Evolutionary conservation across 2,329 filamentous ascomycete species (phyloP), one percentile per base, ranked within the genome.

Genomic region (Epichloe gansuensis): DNA sequence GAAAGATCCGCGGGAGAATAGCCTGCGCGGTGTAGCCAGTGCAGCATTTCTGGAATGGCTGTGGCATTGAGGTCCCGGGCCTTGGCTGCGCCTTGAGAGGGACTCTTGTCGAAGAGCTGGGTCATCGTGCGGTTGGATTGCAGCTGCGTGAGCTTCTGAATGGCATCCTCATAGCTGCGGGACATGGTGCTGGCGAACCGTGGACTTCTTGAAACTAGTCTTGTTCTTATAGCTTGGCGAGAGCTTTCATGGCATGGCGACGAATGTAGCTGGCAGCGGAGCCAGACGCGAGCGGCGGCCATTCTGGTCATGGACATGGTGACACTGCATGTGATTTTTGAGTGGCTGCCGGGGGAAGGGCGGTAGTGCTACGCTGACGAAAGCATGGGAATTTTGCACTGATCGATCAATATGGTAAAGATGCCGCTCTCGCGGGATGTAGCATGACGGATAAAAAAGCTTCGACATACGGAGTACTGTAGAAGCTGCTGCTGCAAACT

Each of bases 31-130:
- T 70, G 72, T 57, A 87, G 81, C 85, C 87, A 95, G 59, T 81
- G 78, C 31, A 83, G 71, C 78, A 93, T 91, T 65, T 95, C 88
- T 0, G 87, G 86, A 48, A 94, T 82, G 6, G 89, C 86, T 51
- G 74, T 74, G 47, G 82, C 74, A 63, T 95, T 94, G 70, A 87
- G 69, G 57, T 74, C 68, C 38, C 64, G 53, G 5, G 59, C 27
- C 71, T 49, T 74, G 71, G 59, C 81, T 70, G 13, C 82, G 73
- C 51, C 12, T 36, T 53, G 36, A 5, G 13, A 8, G n/a, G 39
- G 51, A 34, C 39, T 59, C 51, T 40, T 60, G 51, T 51, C 65
- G 60, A 80, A 80, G 45, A 77, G 71, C 17, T 67, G 65, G 7
- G 72, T 75, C 53, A 87, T 74, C 40, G 84, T 77, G 60, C 82